Evolutionary conservation across 257 asterid genomes (phyloP).

Genomic region (Nicotiana obtusifolia): DNA sequence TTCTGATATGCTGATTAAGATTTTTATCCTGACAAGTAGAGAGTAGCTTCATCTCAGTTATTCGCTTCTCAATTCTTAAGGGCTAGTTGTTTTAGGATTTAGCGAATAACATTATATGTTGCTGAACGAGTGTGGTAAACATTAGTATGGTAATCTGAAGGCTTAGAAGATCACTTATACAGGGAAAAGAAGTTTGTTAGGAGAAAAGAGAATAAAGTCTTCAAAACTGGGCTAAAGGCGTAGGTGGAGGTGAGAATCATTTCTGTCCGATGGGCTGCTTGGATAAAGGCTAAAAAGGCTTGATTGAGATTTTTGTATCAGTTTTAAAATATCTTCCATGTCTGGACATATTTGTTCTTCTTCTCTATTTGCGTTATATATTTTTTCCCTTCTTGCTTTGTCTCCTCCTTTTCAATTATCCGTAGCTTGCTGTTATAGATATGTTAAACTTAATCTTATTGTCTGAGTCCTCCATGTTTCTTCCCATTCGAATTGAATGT

Average conservation of each 20-base stretch:
- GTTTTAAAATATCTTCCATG: not conserved
- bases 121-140: not conserved
- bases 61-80: not conserved
- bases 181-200: not conserved
- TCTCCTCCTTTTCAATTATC: not conserved
- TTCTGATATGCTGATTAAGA: not conserved
- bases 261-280: not conserved
- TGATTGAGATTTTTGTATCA: not conserved
- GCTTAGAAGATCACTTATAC: not conserved
- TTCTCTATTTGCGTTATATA: not conserved
- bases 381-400: not conserved
- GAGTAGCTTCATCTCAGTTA: not conserved
- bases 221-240: not conserved
- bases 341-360: not conserved
- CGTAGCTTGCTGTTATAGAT: not conserved
- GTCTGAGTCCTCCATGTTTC: not conserved
- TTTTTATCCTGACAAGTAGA: not conserved
- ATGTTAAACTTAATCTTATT: not conserved
- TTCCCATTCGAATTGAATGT: not conserved
- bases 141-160: not conserved
- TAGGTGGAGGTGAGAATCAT: not conserved
- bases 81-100: not conserved
- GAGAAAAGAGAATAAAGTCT: not conserved
- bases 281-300: not conserved
- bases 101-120: not conserved